A percentile compares a stretch with the other conserved stretches of the same genome.
Conservation (phyloP, 805 yeast genomes). For the Kregervanrija fluxuum region DNA sequence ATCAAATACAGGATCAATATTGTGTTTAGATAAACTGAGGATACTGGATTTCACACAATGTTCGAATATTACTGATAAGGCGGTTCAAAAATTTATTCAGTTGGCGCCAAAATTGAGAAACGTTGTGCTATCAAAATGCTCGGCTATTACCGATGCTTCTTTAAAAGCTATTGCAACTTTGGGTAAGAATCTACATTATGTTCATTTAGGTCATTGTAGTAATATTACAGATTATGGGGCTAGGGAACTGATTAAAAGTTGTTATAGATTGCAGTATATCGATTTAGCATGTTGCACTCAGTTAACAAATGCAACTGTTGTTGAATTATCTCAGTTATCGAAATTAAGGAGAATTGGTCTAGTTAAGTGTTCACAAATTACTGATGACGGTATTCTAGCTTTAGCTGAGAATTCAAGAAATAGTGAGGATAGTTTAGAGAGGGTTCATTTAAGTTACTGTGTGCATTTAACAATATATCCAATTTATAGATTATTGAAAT, state of each 20-base stretch:
- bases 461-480: slow-evolving; percentile 73
- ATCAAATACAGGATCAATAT: slow-evolving; percentile 20
- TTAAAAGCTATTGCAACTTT: slow-evolving; percentile 62
- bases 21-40: slow-evolving; percentile 58
- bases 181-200: slow-evolving; percentile 75
- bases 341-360: slow-evolving; percentile 84
- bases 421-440: slow-evolving; percentile 70
- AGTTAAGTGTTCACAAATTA: slow-evolving; percentile 83
- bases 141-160: slow-evolving; percentile 76
- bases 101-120: slow-evolving; percentile 83
- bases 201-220: slow-evolving; percentile 91
- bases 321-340: slow-evolving; percentile 69
- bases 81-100: slow-evolving; percentile 62
- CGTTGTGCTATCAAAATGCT: slow-evolving; percentile 84
- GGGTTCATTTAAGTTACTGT: slow-evolving; percentile 92
- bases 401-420: slow-evolving; percentile 51
- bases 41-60: slow-evolving; percentile 83
- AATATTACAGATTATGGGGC: slow-evolving; percentile 89
- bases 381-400: slow-evolving; percentile 73
- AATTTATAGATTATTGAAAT: slow-evolving; percentile 61
- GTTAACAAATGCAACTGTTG: slow-evolving; percentile 74
- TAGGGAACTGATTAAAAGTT: slow-evolving; percentile 59
- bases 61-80: slow-evolving; percentile 68
- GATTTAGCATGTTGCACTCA: slow-evolving; percentile 94
- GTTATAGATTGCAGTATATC: slow-evolving; percentile 83